phyloP scores from a whole-genome alignment of 306 rosid genomes.

The Vigna nakashimae region DNA sequence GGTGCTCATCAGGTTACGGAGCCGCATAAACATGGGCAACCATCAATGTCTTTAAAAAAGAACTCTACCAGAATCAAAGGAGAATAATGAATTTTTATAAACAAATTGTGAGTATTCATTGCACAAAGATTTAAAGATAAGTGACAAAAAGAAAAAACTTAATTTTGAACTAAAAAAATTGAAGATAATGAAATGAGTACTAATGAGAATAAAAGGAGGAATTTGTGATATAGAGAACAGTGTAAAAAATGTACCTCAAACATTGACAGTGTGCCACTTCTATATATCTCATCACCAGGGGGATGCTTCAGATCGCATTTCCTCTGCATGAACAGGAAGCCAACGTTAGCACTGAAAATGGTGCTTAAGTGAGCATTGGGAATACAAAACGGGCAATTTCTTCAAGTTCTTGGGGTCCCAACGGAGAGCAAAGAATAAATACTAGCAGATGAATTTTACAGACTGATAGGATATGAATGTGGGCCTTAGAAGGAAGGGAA shows the following conservation, averaged over 20 bases:
- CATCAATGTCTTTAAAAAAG: not conserved
- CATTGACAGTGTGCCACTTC: constrained; percentile 98
- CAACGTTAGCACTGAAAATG: constrained; percentile 18
- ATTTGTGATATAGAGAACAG: constrained; percentile 19
- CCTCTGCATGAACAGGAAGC: constrained; percentile 62
- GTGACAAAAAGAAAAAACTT: not conserved
- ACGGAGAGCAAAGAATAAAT: not conserved
- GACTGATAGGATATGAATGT: not conserved
- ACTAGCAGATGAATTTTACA: not conserved
- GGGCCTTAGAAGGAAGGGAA: too few species aligned
- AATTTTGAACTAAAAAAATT: not conserved
- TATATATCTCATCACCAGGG: constrained; percentile 98
- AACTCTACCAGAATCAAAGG: not conserved
- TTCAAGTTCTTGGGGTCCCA: not conserved
- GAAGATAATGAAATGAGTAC: not conserved
- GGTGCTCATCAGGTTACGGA: not conserved
- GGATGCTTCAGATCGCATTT: constrained; percentile 99
- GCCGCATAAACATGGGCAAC: not conserved
- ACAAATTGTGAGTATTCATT: not conserved
- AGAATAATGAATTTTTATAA: not conserved
- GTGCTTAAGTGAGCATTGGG: constrained; percentile 10
- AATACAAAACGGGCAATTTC: constrained; percentile 14
- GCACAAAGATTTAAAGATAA: not conserved
- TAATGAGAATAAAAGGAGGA: not conserved
- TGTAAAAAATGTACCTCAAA: constrained; percentile 73